Base-by-base conservation (phyloP, 2,329 filamentous ascomycete species). In the Capronia epimyces region DNA sequence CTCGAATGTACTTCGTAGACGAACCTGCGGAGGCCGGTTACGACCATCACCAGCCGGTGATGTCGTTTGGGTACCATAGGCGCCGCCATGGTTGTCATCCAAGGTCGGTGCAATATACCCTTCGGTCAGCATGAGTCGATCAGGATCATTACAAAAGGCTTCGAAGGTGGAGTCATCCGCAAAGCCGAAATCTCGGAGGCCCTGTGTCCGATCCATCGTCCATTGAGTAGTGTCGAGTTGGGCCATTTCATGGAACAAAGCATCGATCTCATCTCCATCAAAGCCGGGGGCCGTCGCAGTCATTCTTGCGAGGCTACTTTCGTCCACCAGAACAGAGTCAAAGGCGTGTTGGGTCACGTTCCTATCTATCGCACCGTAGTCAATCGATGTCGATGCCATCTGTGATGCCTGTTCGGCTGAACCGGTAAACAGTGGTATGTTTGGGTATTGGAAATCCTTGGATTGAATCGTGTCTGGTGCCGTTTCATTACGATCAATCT, bases 181-280 rank as follows among this genome's bases (percentile, higher is more conserved):
- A 43, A 72, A 72, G 1, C 70, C 70, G 53, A 72, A 72, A 34
- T 72, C 70, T 49, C 67, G 70, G 24, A 72, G 57, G 0, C 65
- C 67, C 20, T 69, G 67, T 54, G 70, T 66, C 42, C 70, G 67
- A 49, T 64, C 70, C 24, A 58, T 67, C 1, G 69, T 63, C 70
- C 70, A 72, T 47, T 72, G 69, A 21, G 67, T 72, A 3, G 69
- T 72, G 50, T 72, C 70, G 5, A 73, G 64, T 58, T 73, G 69
- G 27, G 70, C 70, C 41, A 73, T 64, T 37, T 73, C 70, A 50
- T 71, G 68, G 57, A 73, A 73, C 24, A 73, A 69, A 6, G 69
- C 68, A 48, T 74, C 71, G 13, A 73, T 61, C 27, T 71, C 68
- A 32, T 65, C 60, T 6, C 59, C 58, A 10, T 58, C 40, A 27